These are phyloP conservation scores for Veloboletus limbatus DNA, from an alignment of 1,284 basidiomycete species.

Conservation along the genomic window DNA sequence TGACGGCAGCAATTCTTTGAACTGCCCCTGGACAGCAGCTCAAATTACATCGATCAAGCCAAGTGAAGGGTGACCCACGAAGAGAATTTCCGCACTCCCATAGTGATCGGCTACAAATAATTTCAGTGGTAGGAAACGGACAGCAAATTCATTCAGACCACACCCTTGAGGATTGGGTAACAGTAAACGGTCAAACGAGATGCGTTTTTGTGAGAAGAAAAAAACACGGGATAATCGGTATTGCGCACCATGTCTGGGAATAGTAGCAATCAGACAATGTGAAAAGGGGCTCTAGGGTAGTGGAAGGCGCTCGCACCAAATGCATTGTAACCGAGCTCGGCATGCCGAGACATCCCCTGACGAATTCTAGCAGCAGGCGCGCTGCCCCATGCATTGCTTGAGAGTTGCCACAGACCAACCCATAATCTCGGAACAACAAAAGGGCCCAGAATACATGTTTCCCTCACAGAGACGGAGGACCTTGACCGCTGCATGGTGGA, in stretches of 20 bases:
- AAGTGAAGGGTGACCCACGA: constrained; percentile 45
- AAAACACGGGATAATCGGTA: constrained; percentile 2
- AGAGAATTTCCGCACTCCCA: constrained; percentile 74
- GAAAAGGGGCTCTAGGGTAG: neutral
- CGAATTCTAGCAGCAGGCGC: constrained; percentile 64
- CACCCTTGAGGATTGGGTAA: constrained; percentile 19
- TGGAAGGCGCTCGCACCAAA: constrained; percentile 52
- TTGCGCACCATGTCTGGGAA: constrained; percentile 52
- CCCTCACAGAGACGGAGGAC: constrained; percentile 26
- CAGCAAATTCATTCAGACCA: neutral
- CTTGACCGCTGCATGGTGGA: constrained; percentile 22
- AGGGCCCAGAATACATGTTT: constrained; percentile 61
- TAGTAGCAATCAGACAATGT: constrained; percentile 6
- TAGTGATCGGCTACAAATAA: constrained; percentile 70
- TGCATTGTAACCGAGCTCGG: constrained; percentile 63
- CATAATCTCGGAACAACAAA: constrained; percentile 64
- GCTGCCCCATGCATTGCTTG: constrained; percentile 78
- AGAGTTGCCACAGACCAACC: constrained; percentile 81
- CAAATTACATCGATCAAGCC: constrained; percentile 1
- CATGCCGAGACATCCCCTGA: constrained; percentile 62
- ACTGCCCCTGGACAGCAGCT: constrained; percentile 56
- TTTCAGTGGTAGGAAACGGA: constrained; percentile 8
- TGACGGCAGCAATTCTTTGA: constrained; percentile 45
- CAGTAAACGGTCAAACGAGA: constrained; percentile 7
- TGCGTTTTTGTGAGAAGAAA: constrained; percentile 20